phyloP scores from a whole-genome alignment of 768 basidiomycete genomes.

The Hortiboletus flavorubellus region DNA sequence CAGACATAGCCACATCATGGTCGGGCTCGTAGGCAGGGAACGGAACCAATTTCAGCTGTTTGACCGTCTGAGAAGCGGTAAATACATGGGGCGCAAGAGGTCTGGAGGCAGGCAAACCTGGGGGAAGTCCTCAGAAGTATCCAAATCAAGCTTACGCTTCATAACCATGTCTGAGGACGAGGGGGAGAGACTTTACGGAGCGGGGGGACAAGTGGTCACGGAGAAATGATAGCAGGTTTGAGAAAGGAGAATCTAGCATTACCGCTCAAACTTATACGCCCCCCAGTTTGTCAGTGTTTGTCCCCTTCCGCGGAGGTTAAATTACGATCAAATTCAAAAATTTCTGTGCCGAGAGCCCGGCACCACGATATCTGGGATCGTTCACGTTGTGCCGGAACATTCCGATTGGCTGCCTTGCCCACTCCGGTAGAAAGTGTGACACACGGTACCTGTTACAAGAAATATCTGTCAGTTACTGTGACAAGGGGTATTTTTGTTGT shows the following conservation, averaged over 20 bases:
- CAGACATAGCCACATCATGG: constrained; percentile 68
- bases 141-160: constrained; percentile 72
- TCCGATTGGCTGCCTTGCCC: constrained; percentile 28
- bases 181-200: constrained; percentile 7
- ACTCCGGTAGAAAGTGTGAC: constrained; percentile 14
- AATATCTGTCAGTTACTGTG: constrained; percentile 12
- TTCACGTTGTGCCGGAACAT: constrained; percentile 12
- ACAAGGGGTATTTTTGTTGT: constrained; percentile 10
- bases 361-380: constrained; percentile 1
- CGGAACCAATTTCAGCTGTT: constrained; percentile 72
- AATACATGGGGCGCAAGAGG: constrained; percentile 17
- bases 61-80: constrained; percentile 42
- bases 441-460: constrained; percentile 12
- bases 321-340: constrained; percentile 16
- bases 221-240: constrained; percentile 19
- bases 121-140: constrained; percentile 50
- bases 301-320: constrained; percentile 21
- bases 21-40: constrained; percentile 67
- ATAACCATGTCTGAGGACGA: constrained; percentile 49
- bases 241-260: constrained; percentile 22
- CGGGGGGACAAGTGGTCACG: constrained; percentile 1
- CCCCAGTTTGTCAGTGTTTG: constrained; percentile 28
- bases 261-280: constrained; percentile 33
- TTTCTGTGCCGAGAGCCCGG: constrained; percentile 15
- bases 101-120: constrained; percentile 36